Evolutionary conservation across 768 basidiomycete genomes (phyloP).

Genomic region (Asterophora parasitica): DNA sequence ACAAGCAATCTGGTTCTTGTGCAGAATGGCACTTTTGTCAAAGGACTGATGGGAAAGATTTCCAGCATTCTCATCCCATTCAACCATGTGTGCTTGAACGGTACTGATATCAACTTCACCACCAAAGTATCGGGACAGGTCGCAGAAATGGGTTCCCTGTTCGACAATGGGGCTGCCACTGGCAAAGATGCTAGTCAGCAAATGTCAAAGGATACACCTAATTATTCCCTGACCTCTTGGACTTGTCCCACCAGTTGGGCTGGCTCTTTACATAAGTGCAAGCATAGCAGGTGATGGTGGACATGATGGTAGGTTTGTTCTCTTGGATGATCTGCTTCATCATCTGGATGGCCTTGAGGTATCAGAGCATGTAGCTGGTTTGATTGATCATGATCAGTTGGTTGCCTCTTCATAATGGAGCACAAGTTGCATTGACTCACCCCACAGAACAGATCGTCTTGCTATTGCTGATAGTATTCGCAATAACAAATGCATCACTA

Average conservation of each 20-base stretch:
- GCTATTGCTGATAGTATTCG: constrained; percentile 63
- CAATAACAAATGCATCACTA: constrained; percentile 63
- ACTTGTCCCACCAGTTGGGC: constrained; percentile 92
- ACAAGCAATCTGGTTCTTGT: constrained; percentile 89
- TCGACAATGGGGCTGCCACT: constrained; percentile 83
- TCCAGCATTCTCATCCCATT: constrained; percentile 90
- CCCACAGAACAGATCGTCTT: constrained; percentile 86
- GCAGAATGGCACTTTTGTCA: constrained; percentile 80
- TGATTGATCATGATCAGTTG: constrained; percentile 6
- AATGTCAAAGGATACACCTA: not conserved
- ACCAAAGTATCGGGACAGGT: constrained; percentile 95
- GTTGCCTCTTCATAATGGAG: not conserved
- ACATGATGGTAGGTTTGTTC: constrained; percentile 92
- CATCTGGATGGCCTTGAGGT: constrained; percentile 89
- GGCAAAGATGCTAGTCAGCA: constrained; percentile 4
- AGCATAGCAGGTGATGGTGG: constrained; percentile 92
- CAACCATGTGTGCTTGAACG: constrained; percentile 82
- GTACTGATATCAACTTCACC: constrained; percentile 87
- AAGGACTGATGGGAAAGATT: constrained; percentile 73
- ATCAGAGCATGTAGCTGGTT: constrained; percentile 85
- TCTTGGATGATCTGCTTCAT: constrained; percentile 96
- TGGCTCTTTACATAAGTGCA: constrained; percentile 81
- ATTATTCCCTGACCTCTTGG: constrained; percentile 51
- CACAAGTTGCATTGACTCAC: constrained; percentile 35
- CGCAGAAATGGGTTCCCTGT: constrained; percentile 96